A percentile compares a stretch with the other conserved stretches of the same genome.
Conservation (phyloP, 1,284 basidiomycete genomes). For the Cutaneotrichosporon dermatis region DNA sequence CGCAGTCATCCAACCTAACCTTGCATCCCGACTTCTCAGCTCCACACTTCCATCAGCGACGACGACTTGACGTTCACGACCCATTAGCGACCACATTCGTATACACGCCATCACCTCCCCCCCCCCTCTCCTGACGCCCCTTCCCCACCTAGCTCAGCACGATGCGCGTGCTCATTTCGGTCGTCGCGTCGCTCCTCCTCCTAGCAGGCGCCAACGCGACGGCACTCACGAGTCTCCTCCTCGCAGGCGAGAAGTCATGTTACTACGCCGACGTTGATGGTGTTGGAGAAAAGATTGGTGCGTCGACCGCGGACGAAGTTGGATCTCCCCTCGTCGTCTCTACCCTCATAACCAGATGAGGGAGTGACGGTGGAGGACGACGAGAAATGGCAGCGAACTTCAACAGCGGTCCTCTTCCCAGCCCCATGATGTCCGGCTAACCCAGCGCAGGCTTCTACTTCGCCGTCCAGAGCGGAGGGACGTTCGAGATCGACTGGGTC, state of each 20-base stretch:
- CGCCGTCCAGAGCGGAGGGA: slow-evolving; percentile 88
- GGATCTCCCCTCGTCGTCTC: too few species aligned
- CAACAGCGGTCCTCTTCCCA: too few species aligned
- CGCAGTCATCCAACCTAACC: too few species aligned
- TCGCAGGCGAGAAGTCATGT: slow-evolving; percentile 81
- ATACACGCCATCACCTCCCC: background rate
- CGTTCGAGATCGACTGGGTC: slow-evolving; percentile 94
- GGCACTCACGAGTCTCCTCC: slow-evolving; percentile 81
- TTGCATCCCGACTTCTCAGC: too few species aligned
- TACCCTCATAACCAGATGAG: too few species aligned
- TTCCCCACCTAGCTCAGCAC: background rate
- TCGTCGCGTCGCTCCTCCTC: slow-evolving; percentile 18
- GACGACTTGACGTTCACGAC: too few species aligned
- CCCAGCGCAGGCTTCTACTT: slow-evolving; percentile 52
- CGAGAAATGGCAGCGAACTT: too few species aligned
- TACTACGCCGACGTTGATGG: slow-evolving; percentile 93
- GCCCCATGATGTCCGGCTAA: too few species aligned
- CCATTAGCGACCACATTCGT: too few species aligned
- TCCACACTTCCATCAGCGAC: too few species aligned
- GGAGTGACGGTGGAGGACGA: too few species aligned
- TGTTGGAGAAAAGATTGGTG: slow-evolving; percentile 47
- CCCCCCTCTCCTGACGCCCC: background rate
- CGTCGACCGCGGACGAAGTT: slow-evolving; percentile 12
- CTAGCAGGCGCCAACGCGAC: slow-evolving; percentile 47
- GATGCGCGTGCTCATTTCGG: slow-evolving; percentile 10